A percentile compares a stretch with the other conserved stretches of the same genome.
Evolutionary conservation across 805 yeast species (phyloP).

Genomic region (Metschnikowia cubensis): DNA sequence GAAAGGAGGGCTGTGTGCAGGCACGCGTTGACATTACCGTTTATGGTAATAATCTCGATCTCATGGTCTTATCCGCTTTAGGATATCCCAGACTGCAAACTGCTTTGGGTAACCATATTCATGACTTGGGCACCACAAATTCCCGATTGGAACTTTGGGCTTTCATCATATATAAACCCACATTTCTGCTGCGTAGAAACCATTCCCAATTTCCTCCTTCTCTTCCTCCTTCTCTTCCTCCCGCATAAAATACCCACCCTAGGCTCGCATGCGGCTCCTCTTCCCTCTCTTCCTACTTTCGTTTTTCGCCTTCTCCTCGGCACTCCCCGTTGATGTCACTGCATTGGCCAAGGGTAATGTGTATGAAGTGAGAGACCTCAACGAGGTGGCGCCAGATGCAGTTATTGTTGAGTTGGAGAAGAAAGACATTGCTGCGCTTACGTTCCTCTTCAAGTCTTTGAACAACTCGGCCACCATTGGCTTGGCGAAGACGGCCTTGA

Average conservation of each 20-base stretch:
- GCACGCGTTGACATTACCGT: background rate
- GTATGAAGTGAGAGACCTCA: slow-evolving; percentile 5
- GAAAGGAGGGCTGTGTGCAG: background rate
- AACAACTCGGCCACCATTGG: slow-evolving; percentile 21
- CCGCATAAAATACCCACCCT: background rate
- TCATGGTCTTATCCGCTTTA: background rate
- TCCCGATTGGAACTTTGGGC: background rate
- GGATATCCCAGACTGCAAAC: background rate
- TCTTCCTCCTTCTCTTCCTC: background rate
- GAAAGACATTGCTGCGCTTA: slow-evolving; percentile 20
- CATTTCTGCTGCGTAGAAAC: background rate
- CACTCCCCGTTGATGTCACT: slow-evolving; percentile 9
- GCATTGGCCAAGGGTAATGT: background rate
- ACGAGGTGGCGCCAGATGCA: background rate
- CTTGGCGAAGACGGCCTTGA: slow-evolving; percentile 20
- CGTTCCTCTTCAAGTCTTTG: slow-evolving; percentile 21
- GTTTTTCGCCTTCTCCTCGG: slow-evolving; percentile 7
- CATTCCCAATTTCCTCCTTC: background rate
- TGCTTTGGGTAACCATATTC: background rate
- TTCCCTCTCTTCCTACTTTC: slow-evolving; percentile 7
- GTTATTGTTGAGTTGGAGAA: slow-evolving; percentile 8
- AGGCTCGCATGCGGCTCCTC: slow-evolving; percentile 7
- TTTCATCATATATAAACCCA: background rate
- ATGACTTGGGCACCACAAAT: background rate
- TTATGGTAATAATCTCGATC: background rate